phyloP scores from a whole-genome alignment of 257 asterid species.

The Ajuga chamaepitys region DNA sequence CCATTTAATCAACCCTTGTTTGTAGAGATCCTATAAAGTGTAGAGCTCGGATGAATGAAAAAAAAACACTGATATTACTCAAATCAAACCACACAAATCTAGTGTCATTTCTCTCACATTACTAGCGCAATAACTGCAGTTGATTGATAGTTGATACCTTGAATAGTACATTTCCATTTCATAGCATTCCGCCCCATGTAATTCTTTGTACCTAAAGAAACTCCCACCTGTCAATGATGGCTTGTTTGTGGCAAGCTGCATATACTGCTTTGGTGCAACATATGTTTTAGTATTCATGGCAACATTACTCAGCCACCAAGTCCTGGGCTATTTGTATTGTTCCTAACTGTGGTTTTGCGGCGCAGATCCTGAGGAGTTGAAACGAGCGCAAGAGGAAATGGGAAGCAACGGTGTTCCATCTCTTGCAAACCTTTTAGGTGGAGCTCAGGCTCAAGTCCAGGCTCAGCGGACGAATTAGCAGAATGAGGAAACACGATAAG shows the following conservation, averaged over 20 bases:
- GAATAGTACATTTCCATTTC: neutral
- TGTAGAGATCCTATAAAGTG: neutral
- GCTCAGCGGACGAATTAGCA: slow-evolving; percentile 60
- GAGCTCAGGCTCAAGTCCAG: slow-evolving; percentile 78
- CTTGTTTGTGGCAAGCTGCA: neutral
- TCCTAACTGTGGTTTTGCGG: neutral
- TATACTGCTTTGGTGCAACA: neutral
- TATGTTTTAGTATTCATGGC: neutral
- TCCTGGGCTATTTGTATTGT: neutral
- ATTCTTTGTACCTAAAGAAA: neutral
- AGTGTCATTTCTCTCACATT: neutral
- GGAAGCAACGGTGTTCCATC: slow-evolving; percentile 92
- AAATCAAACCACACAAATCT: neutral
- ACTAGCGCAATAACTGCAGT: neutral
- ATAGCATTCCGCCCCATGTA: neutral
- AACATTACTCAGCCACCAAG: neutral
- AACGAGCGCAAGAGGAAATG: slow-evolving; percentile 96
- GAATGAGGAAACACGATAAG: slow-evolving; percentile 1
- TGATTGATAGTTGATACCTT: neutral
- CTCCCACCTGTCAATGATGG: neutral
- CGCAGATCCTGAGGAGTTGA: slow-evolving; percentile 89
- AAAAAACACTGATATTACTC: neutral
- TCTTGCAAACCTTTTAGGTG: slow-evolving; percentile 60
- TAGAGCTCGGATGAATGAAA: neutral
- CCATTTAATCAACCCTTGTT: neutral